Evolutionary conservation across 164 flowering plant species (phyloP).

Genomic region (Chimonanthus praecox): DNA sequence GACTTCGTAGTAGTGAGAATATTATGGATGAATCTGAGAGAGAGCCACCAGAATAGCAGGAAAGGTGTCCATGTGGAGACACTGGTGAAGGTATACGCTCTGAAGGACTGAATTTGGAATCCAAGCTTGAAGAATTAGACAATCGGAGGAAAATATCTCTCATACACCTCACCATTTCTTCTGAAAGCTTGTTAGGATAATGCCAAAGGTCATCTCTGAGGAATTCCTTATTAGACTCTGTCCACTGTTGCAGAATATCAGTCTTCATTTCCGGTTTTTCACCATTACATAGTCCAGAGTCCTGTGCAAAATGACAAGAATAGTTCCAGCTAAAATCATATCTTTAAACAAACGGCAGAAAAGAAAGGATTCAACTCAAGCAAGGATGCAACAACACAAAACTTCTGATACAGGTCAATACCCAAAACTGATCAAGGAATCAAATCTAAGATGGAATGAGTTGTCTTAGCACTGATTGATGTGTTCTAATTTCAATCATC

Average conservation of each 20-base stretch:
- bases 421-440: no score
- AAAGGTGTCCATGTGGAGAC: slow-evolving; percentile 31
- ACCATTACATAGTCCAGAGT: slow-evolving; percentile 7
- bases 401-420: no score
- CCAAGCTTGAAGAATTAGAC: slow-evolving; percentile 26
- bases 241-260: slow-evolving; percentile 3
- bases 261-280: slow-evolving; percentile 8
- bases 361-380: no score
- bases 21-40: slow-evolving; percentile 23
- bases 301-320: slow-evolving; percentile 9
- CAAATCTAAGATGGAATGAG: no score
- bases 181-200: slow-evolving; percentile 37
- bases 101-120: slow-evolving; percentile 21
- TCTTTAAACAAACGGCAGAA: neutral
- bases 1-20: slow-evolving; percentile 11
- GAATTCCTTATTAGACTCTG: slow-evolving; percentile 9
- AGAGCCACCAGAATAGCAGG: slow-evolving; percentile 28
- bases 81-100: slow-evolving; percentile 21
- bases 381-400: no score
- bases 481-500: no score
- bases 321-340: neutral
- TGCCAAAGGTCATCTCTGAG: slow-evolving; percentile 24
- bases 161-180: slow-evolving; percentile 48
- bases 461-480: no score
- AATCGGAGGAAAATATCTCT: slow-evolving; percentile 34